Conservation (phyloP, 179 eudicot genomes). For the Spinacia oleracea region DNA sequence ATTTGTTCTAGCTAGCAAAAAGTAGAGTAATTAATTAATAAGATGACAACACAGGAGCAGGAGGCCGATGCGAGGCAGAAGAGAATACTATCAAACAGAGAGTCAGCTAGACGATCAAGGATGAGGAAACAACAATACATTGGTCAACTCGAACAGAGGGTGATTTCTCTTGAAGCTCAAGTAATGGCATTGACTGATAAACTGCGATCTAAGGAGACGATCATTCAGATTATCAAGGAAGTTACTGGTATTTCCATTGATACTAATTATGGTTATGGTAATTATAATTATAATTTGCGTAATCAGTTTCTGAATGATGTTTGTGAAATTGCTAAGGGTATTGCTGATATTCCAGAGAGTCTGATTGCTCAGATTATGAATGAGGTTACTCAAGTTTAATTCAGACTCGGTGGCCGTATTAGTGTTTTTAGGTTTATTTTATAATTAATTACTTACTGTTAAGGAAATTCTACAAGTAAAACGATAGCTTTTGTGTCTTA, state of each 20-base stretch:
- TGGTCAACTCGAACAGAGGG: constrained; percentile 36
- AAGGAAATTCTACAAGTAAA: too few relatives aligned
- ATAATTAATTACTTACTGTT: too few relatives aligned
- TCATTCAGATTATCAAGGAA: constrained; percentile 45
- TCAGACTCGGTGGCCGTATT: not conserved
- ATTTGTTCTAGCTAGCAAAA: too few relatives aligned
- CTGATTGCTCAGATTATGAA: not conserved
- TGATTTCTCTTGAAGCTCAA: constrained; percentile 44
- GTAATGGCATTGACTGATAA: constrained; percentile 46
- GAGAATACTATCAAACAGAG: constrained; percentile 56
- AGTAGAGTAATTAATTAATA: too few relatives aligned
- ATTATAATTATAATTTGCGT: not conserved
- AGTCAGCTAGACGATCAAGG: constrained; percentile 63
- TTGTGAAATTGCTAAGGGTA: not conserved
- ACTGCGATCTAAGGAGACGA: constrained; percentile 29
- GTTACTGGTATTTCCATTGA: constrained; percentile 34
- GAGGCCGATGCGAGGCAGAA: constrained; percentile 53
- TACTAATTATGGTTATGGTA: too few relatives aligned
- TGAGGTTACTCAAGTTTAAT: not conserved
- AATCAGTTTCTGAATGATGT: not conserved
- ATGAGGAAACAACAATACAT: constrained; percentile 61
- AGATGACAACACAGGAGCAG: constrained; percentile 24
- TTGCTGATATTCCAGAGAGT: not conserved
- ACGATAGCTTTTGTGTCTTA: too few relatives aligned
- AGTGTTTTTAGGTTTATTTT: not conserved